These are phyloP conservation scores for Akanthomyces uredinophilus DNA, from an alignment of 2,329 filamentous ascomycete species.

Conservation along the genomic window DNA sequence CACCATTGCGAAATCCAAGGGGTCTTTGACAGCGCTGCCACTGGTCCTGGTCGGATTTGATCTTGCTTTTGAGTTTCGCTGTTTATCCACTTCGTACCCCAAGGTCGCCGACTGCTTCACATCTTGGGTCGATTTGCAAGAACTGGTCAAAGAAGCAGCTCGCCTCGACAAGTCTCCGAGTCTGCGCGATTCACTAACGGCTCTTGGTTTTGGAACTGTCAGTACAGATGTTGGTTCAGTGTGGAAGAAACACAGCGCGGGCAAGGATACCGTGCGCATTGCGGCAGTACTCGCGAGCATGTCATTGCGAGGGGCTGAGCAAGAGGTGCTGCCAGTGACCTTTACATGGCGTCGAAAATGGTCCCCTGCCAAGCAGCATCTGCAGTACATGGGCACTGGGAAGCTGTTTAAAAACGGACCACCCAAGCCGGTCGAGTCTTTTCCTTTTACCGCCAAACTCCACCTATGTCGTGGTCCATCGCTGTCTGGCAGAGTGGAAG, in stretches of 20 bases:
- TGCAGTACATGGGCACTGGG: background rate
- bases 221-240: background rate
- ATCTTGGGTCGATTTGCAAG: slow-evolving; percentile 5
- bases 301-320: background rate
- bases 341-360: slow-evolving; percentile 2
- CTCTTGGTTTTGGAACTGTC: background rate
- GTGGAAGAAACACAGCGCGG: slow-evolving; percentile 8
- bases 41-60: slow-evolving; percentile 5
- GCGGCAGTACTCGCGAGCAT: background rate
- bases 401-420: background rate
- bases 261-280: slow-evolving; percentile 4
- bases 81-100: background rate
- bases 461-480: too few species aligned
- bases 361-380: background rate
- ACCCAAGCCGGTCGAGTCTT: background rate
- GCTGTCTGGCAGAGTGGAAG: background rate
- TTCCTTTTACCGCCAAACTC: background rate
- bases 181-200: slow-evolving; percentile 5
- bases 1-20: background rate
- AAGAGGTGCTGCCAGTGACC: background rate
- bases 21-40: background rate
- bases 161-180: background rate
- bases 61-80: slow-evolving; percentile 4
- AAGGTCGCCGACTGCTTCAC: slow-evolving; percentile 1
- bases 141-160: background rate